These are phyloP conservation scores for Zygnema cylindricum DNA, from an alignment of 139 green algal species.

Conservation along the genomic window DNA sequence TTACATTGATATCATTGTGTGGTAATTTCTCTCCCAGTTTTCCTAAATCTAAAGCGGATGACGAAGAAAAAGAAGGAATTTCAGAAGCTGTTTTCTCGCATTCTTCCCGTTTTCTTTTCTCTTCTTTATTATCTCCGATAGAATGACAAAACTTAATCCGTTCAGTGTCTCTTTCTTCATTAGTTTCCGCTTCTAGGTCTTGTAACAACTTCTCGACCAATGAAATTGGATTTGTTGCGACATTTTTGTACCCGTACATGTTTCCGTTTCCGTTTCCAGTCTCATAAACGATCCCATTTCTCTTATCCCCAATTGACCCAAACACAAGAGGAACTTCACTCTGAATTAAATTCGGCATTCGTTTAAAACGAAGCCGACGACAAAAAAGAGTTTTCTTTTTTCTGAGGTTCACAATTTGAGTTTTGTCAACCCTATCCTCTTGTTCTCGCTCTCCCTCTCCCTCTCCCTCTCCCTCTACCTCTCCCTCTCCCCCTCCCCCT, in stretches of 20 bases:
- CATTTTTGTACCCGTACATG: background rate
- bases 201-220: background rate
- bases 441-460: too few species aligned
- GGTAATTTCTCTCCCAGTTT: background rate
- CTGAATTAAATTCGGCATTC: constrained; percentile 38
- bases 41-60: background rate
- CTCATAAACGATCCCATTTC: background rate
- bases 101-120: too few species aligned
- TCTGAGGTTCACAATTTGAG: background rate
- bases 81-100: too few species aligned
- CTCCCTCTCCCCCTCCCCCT: background rate
- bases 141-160: too few species aligned
- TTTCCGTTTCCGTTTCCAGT: background rate
- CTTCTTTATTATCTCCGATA: too few species aligned
- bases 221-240: background rate
- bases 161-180: background rate
- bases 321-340: constrained; percentile 12
- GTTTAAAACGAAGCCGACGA: constrained; percentile 27
- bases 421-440: background rate
- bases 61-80: background rate
- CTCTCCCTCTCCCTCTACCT: background rate
- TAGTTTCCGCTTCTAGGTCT: background rate
- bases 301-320: too few species aligned
- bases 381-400: background rate
- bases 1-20: too few species aligned